Percentiles rank a stretch among this genome's conserved stretches.
Evolutionary conservation across 306 rosid genomes (phyloP).

Genomic region (Cicer yamashitae): DNA sequence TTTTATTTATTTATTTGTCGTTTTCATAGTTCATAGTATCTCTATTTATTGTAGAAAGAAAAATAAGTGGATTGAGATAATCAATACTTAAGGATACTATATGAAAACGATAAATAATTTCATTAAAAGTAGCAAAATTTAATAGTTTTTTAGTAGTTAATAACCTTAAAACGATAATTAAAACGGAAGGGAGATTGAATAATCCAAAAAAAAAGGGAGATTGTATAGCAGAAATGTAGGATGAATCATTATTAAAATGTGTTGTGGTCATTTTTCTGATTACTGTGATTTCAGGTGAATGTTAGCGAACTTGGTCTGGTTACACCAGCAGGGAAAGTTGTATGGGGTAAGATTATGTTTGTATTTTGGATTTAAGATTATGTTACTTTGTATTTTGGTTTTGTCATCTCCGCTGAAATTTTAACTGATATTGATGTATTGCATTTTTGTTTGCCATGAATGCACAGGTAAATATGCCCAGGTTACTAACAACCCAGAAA

Average conservation of each 20-base stretch:
- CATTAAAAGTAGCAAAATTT: too few relatives aligned
- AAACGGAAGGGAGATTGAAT: too few relatives aligned
- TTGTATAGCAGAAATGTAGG: background rate
- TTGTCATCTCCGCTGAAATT: background rate
- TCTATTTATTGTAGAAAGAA: too few relatives aligned
- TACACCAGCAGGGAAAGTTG: conserved; percentile 97
- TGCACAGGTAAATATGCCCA: conserved; percentile 96
- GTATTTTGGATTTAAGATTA: conserved; percentile 45
- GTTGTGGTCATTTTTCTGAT: background rate
- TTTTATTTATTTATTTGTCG: too few relatives aligned
- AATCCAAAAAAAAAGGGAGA: too few relatives aligned
- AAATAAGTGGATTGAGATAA: too few relatives aligned
- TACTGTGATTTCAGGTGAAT: conserved; percentile 71
- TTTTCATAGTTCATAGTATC: too few relatives aligned
- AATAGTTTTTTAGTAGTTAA: too few relatives aligned
- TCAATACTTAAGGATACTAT: too few relatives aligned
- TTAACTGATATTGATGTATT: background rate
- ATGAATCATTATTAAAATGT: conserved; percentile 1
- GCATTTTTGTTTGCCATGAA: conserved; percentile 32
- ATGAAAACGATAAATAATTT: too few relatives aligned
- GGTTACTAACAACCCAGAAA: conserved; percentile 94
- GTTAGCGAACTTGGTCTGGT: conserved; percentile 96
- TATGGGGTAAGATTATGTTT: conserved; percentile 74
- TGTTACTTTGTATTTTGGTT: background rate
- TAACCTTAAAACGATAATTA: too few relatives aligned